Evolutionary conservation across 2,329 filamentous ascomycete genomes (phyloP).

Genomic region (Cryphonectria naterciae): DNA sequence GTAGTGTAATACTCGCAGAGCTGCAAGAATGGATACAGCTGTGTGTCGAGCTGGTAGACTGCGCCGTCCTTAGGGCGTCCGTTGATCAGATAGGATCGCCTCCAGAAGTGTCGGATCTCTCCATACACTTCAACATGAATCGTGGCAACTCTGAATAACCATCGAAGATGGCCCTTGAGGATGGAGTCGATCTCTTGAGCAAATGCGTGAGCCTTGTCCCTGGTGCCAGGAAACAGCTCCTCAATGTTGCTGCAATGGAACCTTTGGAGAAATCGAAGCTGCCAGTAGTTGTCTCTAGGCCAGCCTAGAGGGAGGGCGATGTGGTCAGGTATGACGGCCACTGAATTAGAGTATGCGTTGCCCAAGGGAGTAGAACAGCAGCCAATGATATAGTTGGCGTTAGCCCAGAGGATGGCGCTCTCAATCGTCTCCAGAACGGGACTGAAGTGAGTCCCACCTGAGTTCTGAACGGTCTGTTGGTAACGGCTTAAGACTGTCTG

Average conservation of each 20-base stretch:
- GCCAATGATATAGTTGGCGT: conserved; percentile 32
- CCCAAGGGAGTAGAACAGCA: conserved; percentile 27
- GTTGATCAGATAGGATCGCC: conserved; percentile 32
- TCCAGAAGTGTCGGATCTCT: conserved; percentile 27
- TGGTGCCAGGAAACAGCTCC: conserved; percentile 5
- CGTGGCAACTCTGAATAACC: conserved; percentile 30
- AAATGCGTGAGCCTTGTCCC: conserved; percentile 2
- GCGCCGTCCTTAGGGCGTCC: conserved; percentile 31
- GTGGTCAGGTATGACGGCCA: conserved; percentile 31
- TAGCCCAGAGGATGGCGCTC: conserved; percentile 30
- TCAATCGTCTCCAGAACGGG: conserved; percentile 12
- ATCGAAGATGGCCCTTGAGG: conserved; percentile 27
- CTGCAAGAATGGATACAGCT: conserved; percentile 33
- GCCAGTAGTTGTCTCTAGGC: conserved; percentile 34
- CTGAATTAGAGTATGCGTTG: neutral
- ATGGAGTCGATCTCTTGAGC: neutral
- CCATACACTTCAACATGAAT: conserved; percentile 2
- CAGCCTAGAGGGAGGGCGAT: conserved; percentile 32
- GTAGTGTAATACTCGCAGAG: conserved; percentile 30
- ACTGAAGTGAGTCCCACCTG: neutral
- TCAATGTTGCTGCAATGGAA: conserved; percentile 1
- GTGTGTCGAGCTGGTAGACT: conserved; percentile 33
- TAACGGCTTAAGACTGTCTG: neutral
- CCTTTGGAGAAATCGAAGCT: conserved; percentile 28
- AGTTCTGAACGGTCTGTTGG: neutral